These are phyloP conservation scores for Tilletia caries DNA, from an alignment of 1,284 basidiomycete species.

Conservation along the genomic window DNA sequence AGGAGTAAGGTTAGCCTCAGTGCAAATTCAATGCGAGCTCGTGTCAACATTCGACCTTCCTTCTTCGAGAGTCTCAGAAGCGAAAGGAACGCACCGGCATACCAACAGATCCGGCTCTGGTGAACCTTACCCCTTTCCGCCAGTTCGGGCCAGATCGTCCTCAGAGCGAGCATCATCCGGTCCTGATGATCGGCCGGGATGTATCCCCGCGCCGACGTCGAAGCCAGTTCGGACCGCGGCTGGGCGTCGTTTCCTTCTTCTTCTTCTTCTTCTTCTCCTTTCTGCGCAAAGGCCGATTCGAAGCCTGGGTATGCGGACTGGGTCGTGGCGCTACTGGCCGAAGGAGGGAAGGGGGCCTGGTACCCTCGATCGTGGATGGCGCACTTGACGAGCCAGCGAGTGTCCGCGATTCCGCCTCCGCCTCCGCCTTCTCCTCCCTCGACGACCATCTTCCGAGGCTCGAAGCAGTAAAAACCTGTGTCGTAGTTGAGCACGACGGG, in stretches of 20 bases:
- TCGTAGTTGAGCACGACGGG: conserved; percentile 71
- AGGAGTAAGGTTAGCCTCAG: conserved; percentile 64
- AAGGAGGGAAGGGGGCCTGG: background rate
- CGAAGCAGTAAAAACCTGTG: conserved; percentile 57
- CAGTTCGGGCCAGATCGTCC: background rate
- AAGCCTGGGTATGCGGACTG: conserved; percentile 18
- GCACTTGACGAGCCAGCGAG: conserved; percentile 63
- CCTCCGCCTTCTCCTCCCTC: conserved; percentile 63
- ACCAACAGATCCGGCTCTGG: background rate
- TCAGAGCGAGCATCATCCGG: background rate
- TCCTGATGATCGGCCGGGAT: background rate
- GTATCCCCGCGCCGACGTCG: conserved; percentile 7
- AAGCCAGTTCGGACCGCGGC: conserved; percentile 14
- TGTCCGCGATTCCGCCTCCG: conserved; percentile 56
- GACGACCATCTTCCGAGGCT: conserved; percentile 64
- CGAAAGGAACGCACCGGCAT: background rate
- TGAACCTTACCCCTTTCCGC: background rate
- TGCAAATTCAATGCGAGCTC: conserved; percentile 56
- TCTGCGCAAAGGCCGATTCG: background rate
- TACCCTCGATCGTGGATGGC: conserved; percentile 38
- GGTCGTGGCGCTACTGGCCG: background rate
- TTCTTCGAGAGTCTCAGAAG: too few relatives aligned
- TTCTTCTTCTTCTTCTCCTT: too few relatives aligned
- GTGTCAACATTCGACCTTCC: too few relatives aligned
- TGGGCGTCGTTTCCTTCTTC: too few relatives aligned